A percentile compares a stretch with the other conserved stretches of the same genome.
These are phyloP conservation scores for Pelargonium nanum DNA, from an alignment of 345 rosid species.

Conservation along the genomic window DNA sequence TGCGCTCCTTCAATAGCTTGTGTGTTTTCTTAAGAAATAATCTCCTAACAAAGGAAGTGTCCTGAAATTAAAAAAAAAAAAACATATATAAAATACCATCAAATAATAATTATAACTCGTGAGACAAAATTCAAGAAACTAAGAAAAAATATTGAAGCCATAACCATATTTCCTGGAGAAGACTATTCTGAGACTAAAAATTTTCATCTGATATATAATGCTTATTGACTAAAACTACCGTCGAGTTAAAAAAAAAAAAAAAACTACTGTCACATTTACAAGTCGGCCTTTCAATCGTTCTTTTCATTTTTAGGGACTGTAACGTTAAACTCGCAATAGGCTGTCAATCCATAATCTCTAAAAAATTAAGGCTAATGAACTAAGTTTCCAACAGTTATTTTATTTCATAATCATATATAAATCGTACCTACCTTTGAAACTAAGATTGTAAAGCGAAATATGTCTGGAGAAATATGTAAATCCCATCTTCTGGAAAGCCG, in stretches of 20 bases:
- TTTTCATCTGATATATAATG: neutral
- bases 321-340: neutral
- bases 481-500: slow-evolving; percentile 88
- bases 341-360: neutral
- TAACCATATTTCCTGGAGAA: too few relatives aligned
- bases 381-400: neutral
- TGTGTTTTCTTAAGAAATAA: slow-evolving; percentile 50
- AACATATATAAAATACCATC: neutral
- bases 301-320: too few relatives aligned
- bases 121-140: neutral
- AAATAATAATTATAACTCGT: neutral
- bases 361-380: neutral
- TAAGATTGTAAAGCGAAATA: slow-evolving; percentile 48
- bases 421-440: slow-evolving; percentile 48
- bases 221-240: neutral
- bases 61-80: slow-evolving; percentile 36
- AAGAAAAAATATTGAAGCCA: too few relatives aligned
- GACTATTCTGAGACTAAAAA: neutral
- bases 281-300: neutral
- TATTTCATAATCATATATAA: neutral
- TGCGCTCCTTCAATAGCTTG: slow-evolving; percentile 48
- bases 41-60: slow-evolving; percentile 43
- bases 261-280: neutral
- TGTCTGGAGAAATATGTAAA: slow-evolving; percentile 63
- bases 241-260: too few relatives aligned